A percentile compares a stretch with the other conserved stretches of the same genome.
Conservation (phyloP, 345 rosid genomes). For the Eutrema yunnanense region DNA sequence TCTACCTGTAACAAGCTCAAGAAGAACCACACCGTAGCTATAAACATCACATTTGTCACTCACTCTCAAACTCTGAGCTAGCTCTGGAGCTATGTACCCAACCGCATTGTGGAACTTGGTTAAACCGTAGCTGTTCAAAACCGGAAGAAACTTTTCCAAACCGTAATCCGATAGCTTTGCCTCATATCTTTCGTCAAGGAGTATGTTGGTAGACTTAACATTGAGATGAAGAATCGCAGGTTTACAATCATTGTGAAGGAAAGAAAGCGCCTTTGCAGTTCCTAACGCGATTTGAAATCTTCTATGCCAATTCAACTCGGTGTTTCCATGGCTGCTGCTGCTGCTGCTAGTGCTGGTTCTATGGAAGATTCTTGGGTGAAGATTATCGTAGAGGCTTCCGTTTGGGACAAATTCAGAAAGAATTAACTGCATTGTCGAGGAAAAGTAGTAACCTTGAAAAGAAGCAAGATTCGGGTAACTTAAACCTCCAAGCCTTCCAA, state of each 20-base stretch:
- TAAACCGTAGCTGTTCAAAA: slow-evolving; percentile 59
- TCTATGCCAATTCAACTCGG: slow-evolving; percentile 67
- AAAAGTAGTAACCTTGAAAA: slow-evolving; percentile 88
- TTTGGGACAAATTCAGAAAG: slow-evolving; percentile 66
- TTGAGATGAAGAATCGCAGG: slow-evolving; percentile 89
- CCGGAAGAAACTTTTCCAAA: slow-evolving; percentile 68
- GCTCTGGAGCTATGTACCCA: slow-evolving; percentile 93
- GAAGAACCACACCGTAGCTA: slow-evolving; percentile 84
- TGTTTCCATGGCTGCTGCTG: slow-evolving; percentile 40
- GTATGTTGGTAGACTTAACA: slow-evolving; percentile 81
- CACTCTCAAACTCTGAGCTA: slow-evolving; percentile 60
- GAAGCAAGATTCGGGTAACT: slow-evolving; percentile 63
- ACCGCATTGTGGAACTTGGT: slow-evolving; percentile 69
- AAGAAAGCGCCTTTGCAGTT: slow-evolving; percentile 80
- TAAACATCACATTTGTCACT: slow-evolving; percentile 90
- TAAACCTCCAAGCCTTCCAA: slow-evolving; percentile 67
- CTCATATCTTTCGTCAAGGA: slow-evolving; percentile 65
- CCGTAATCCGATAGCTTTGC: slow-evolving; percentile 88
- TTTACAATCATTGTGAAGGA: slow-evolving; percentile 83
- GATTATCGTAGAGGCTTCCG: slow-evolving; percentile 74
- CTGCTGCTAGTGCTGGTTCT: slow-evolving; percentile 44
- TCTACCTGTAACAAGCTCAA: slow-evolving; percentile 88
- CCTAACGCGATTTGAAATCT: slow-evolving; percentile 83
- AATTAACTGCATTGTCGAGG: slow-evolving; percentile 70
- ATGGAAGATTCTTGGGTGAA: slow-evolving; percentile 47